Evolutionary conservation across 371 early-diverging fungal genomes (phyloP).

Genomic region (Gilbertella persicaria): DNA sequence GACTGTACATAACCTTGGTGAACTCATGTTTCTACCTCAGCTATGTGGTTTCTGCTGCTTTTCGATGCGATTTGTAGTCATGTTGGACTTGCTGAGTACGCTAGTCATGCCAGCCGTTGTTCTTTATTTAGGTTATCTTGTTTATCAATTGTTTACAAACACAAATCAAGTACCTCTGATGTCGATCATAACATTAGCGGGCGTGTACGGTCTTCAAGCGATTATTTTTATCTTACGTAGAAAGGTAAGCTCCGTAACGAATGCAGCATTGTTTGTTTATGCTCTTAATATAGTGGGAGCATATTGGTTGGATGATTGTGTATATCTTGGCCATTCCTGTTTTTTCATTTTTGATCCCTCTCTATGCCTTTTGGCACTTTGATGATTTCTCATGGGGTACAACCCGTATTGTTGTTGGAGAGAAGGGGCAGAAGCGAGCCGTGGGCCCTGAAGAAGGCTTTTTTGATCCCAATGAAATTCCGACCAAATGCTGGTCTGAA

Average conservation of each 20-base stretch:
- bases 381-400: conserved; percentile 93
- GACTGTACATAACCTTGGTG: conserved; percentile 95
- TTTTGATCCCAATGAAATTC: conserved; percentile 90
- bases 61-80: conserved; percentile 96
- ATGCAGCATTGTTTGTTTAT: not conserved
- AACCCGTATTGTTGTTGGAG: conserved; percentile 87
- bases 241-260: too few species aligned
- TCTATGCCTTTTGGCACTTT: conserved; percentile 92
- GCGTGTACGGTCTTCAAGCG: conserved; percentile 86
- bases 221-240: conserved; percentile 85
- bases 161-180: conserved; percentile 62
- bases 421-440: conserved; percentile 70
- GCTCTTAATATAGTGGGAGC: conserved; percentile 54
- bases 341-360: conserved; percentile 63
- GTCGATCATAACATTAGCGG: conserved; percentile 73
- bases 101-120: conserved; percentile 90
- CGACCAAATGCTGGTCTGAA: conserved; percentile 88
- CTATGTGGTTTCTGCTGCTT: conserved; percentile 96
- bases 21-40: conserved; percentile 81
- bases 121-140: conserved; percentile 79
- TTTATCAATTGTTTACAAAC: conserved; percentile 58
- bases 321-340: conserved; percentile 72
- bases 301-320: conserved; percentile 89
- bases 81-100: conserved; percentile 89
- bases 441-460: conserved; percentile 55